Conservation (phyloP, 352 stramenopile genomes). For the Sclerospora graminicola region DNA sequence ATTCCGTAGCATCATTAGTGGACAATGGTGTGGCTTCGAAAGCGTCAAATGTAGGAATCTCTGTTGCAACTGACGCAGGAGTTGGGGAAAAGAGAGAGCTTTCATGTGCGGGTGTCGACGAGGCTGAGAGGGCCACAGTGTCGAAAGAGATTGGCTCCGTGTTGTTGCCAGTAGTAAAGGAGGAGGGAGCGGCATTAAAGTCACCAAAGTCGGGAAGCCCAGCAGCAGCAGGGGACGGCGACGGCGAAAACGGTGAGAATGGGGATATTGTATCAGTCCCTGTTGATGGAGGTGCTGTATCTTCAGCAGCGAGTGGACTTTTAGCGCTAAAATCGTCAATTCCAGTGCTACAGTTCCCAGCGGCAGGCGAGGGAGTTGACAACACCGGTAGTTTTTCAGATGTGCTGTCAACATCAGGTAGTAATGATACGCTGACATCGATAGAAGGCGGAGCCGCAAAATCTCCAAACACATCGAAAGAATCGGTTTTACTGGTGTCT, state of each 20-base stretch:
- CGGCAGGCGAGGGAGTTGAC: constrained; percentile 6
- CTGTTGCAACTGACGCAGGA: not conserved
- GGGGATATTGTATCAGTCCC: not conserved
- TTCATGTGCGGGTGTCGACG: constrained; percentile 1
- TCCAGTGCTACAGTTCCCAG: constrained; percentile 3
- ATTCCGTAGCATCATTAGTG: not conserved
- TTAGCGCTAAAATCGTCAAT: constrained; percentile 10
- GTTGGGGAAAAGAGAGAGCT: constrained; percentile 8
- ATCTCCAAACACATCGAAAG: constrained; percentile 15
- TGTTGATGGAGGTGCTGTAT: not conserved
- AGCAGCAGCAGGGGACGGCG: constrained; percentile 10
- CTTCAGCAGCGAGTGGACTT: not conserved
- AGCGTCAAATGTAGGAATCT: constrained; percentile 14
- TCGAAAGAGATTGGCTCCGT: constrained; percentile 1
- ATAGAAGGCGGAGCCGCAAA: constrained; percentile 5
- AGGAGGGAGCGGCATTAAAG: constrained; percentile 10
- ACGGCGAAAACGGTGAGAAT: constrained; percentile 14
- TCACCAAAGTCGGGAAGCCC: constrained; percentile 16
- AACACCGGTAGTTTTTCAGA: constrained; percentile 8
- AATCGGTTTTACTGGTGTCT: constrained; percentile 3
- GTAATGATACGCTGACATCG: constrained; percentile 1
- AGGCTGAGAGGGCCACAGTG: not conserved
- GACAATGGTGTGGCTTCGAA: constrained; percentile 10
- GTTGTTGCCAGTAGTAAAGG: constrained; percentile 7
- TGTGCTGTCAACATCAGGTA: not conserved